Conservation (phyloP, 352 stramenopile species). For the Phytophthora multivora region DNA sequence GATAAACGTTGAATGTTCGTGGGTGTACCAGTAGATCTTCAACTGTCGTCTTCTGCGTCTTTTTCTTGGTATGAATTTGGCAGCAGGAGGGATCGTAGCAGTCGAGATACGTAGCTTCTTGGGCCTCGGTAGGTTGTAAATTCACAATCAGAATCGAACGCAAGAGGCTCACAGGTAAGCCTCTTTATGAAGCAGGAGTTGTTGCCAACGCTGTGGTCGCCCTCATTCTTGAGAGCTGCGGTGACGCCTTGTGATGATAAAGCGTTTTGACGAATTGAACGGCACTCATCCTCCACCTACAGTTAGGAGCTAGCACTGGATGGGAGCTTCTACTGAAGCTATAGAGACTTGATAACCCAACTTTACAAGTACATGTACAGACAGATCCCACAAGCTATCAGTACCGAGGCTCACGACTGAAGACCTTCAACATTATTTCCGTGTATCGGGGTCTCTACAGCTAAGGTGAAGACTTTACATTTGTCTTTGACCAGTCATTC, state of each 20-base stretch:
- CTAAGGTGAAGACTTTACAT: no score
- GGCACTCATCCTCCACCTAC: background rate
- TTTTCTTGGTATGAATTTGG: slow-evolving; percentile 10
- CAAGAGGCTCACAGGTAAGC: slow-evolving; percentile 5
- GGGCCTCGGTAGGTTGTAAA: background rate
- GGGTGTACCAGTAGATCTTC: slow-evolving; percentile 15
- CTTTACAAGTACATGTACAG: no score
- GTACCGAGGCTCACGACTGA: background rate
- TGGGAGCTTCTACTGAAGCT: background rate
- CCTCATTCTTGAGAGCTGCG: background rate
- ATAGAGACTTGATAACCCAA: no score
- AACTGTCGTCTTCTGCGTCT: slow-evolving; percentile 2
- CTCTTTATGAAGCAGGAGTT: background rate
- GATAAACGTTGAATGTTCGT: slow-evolving; percentile 42
- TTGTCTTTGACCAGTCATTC: no score
- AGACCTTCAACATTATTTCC: background rate
- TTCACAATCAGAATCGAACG: background rate
- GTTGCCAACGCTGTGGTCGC: background rate
- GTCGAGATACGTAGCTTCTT: slow-evolving; percentile 3
- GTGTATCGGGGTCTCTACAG: no score
- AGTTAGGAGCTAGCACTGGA: background rate
- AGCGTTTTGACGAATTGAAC: background rate
- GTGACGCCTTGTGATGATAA: background rate
- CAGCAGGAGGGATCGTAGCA: background rate
- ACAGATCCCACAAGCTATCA: background rate